These are phyloP conservation scores for Dacryopinax spathularia DNA, from an alignment of 768 basidiomycete genomes.

Conservation along the genomic window DNA sequence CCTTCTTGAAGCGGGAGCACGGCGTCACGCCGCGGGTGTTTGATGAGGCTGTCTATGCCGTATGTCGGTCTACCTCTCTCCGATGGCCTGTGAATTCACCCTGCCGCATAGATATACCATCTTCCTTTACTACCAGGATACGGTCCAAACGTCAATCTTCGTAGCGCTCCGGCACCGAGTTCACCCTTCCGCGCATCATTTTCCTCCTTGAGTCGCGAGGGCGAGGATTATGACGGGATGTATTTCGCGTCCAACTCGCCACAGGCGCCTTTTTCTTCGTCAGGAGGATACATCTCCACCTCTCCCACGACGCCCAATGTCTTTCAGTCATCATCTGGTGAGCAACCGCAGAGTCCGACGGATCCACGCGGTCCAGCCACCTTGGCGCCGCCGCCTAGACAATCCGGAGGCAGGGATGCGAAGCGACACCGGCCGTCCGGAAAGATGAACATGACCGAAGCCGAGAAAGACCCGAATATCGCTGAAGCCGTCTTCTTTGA, in stretches of 20 bases:
- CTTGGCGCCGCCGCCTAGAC: neutral
- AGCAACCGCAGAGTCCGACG: neutral
- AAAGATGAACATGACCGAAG: conserved; percentile 12
- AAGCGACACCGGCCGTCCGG: conserved; percentile 6
- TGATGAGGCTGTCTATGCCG: conserved; percentile 87
- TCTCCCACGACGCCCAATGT: conserved; percentile 14
- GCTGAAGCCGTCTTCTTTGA: conserved; percentile 30
- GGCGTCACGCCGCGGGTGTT: conserved; percentile 76
- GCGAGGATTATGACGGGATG: conserved; percentile 79
- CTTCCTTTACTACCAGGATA: conserved; percentile 86
- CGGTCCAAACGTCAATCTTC: conserved; percentile 64
- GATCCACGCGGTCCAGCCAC: neutral
- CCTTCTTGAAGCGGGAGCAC: conserved; percentile 85
- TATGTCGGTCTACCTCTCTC: conserved; percentile 29
- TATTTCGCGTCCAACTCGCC: conserved; percentile 42
- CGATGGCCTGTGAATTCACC: neutral
- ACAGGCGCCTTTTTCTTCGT: conserved; percentile 18
- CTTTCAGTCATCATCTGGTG: neutral
- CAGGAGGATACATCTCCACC: conserved; percentile 49
- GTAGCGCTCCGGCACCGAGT: conserved; percentile 59
- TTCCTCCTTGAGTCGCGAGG: conserved; percentile 59
- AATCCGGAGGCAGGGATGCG: neutral
- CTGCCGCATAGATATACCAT: conserved; percentile 64
- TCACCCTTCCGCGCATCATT: conserved; percentile 42
- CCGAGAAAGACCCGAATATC: conserved; percentile 16